Base-by-base conservation (phyloP, 768 basidiomycete genomes). In the Stropharia rugosoannulata region DNA sequence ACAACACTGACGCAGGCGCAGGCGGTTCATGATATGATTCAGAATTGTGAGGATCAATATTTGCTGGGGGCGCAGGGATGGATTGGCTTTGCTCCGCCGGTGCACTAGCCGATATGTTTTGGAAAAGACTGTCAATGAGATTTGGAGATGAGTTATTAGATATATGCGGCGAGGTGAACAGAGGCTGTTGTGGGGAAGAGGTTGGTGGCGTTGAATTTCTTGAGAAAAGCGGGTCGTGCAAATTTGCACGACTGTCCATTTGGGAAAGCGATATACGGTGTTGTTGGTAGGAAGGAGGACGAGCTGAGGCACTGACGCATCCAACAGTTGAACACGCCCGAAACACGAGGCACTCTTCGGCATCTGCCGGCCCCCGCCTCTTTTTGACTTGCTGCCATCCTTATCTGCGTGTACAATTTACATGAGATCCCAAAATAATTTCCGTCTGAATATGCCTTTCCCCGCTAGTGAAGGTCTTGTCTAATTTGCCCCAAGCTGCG, bases 101-200 rank as follows among this genome's bases (percentile, higher is more conserved):
- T 55, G 71, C 58, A 52, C 78, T 62, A 36, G 72, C 59, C 44
- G 71, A 73, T 43, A 87, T 68, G 55, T 80, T 77, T 61, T 86
- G 81, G 63, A 89, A 87, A 18, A 91, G 78, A 49, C 84, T 80
- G 59, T 90, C 88, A 63, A 91, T 80, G 58, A 86, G 79, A 60
- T 73, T 81, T 32, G 82, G 76, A 57, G 85, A 77, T 37, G 80
- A 75, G 42, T 75, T 75, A 39, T 69, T 73, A 25, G 53, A 49
- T 5, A 78, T 63, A 32, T 73, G 59, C 51, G 79, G 75, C 19
- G 59, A 71, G 65, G 60, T 69, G 69, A 59, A 74, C 57, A 49
- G 56, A 47, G 29, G 29, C 29, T 70, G 70, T 39, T 68, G 66
- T 36, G 69, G 72, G 39, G 68, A 65, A 44, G 66, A 53, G 59